Evolutionary conservation across 768 basidiomycete genomes (phyloP), one percentile per base, ranked within the genome.

Genomic region (Mrakia frigida): DNA sequence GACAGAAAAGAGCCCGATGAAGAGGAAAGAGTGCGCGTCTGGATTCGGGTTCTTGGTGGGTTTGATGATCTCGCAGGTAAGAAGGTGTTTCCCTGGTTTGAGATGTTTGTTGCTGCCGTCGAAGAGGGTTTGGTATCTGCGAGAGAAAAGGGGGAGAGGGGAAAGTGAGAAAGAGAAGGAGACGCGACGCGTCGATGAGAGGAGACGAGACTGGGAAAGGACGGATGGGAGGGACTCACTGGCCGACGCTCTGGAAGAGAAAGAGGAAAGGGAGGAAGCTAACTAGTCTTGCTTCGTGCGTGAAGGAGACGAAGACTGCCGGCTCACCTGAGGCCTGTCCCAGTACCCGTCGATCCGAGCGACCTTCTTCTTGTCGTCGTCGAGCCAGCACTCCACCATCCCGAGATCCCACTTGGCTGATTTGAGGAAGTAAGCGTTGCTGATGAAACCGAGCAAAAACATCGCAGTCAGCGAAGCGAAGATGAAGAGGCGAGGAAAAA

Each of bases 331-430:
- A 18, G 46, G 46, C 18, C 21, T 50, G 18, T 50, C 46, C 46
- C 46, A 50, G 46, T 50, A 71, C 13, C 70, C 70, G 46, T 71
- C 35, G 28, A 71, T 14, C 23, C 50, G 46, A 52, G 35, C 70
- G 16, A 28, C 28, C 33, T 43, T 37, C 23, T 23, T 28, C 31
- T 52, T 35, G 37, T 71, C 70, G 46, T 71, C 70, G 53, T 71
- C 70, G 46, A 71, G 31, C 70, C 70, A 71, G 46, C 70, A 71
- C 21, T 31, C 33, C 50, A 59, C 10, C n/a, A 18, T 28, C 6
- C 70, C 70, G 50, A 71, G 46, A 39, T 71, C 50, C 28, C n/a
- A 71, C 50, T 52, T 50, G 3, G 70, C 70, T n/a, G 50, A 52
- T 6, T 59, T 52, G 53, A 71, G 70, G n/a, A 52, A 71, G 25